phyloP scores from a whole-genome alignment of 164 flowering plant species.

The Taxillus chinensis region DNA sequence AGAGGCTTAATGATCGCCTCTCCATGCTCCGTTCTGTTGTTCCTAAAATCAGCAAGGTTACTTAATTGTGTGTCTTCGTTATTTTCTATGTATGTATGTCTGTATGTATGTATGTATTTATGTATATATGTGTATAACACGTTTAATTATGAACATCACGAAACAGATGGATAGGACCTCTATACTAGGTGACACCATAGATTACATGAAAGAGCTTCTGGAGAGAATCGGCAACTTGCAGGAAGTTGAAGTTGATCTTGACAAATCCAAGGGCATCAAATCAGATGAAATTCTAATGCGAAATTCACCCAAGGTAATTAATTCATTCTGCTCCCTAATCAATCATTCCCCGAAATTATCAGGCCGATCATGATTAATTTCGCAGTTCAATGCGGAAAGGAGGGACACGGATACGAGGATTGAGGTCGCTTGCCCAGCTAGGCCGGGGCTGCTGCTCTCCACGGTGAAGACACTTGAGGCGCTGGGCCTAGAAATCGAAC shows the following conservation, averaged over 20 bases:
- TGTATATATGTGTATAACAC: no score
- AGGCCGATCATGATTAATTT: background rate
- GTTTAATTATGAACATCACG: no score
- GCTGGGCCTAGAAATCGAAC: conserved; percentile 80
- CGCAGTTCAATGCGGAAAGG: conserved; percentile 79
- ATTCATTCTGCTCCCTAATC: no score
- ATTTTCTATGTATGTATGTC: no score
- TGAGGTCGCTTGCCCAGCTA: conserved; percentile 63
- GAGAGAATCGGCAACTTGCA: conserved; percentile 61
- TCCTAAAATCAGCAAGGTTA: conserved; percentile 90
- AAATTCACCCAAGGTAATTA: conserved; percentile 68
- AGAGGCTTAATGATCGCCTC: conserved; percentile 84
- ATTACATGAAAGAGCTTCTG: conserved; percentile 80
- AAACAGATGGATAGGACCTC: conserved; percentile 90
- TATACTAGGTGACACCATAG: conserved; percentile 86
- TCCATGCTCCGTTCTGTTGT: conserved; percentile 92
- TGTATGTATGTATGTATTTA: no score
- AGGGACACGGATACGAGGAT: conserved; percentile 48
- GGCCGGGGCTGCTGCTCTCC: conserved; percentile 67
- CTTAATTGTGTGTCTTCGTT: no score
- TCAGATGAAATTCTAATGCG: conserved; percentile 48
- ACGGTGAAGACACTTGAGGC: conserved; percentile 69
- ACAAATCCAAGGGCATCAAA: conserved; percentile 45
- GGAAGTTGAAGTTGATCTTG: conserved; percentile 29
- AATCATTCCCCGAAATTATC: no score